Evolutionary conservation across 2,329 filamentous ascomycete genomes (phyloP).

Genomic region (Arthrinium phaeospermum): DNA sequence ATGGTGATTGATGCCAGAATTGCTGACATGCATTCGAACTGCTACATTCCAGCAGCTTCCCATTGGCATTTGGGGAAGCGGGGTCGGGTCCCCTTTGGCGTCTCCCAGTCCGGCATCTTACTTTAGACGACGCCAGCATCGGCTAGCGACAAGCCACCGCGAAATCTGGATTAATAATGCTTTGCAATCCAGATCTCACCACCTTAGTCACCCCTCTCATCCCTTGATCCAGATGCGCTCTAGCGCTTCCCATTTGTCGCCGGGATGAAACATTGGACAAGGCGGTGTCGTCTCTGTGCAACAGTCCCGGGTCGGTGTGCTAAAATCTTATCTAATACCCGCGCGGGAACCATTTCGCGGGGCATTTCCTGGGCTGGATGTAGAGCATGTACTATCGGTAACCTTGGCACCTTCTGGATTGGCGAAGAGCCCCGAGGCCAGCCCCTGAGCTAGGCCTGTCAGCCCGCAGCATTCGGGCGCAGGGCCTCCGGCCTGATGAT

Average conservation of each 20-base stretch:
- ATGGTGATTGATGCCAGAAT: not conserved
- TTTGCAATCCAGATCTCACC: not conserved
- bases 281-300: too few relatives aligned
- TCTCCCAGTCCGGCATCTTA: not conserved
- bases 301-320: too few relatives aligned
- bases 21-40: not conserved
- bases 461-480: not conserved
- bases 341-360: not conserved
- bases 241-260: not conserved
- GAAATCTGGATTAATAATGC: not conserved
- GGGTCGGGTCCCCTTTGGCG: not conserved
- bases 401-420: not conserved
- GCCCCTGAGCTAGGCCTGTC: not conserved
- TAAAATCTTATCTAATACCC: not conserved
- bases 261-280: not conserved
- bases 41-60: not conserved
- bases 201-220: not conserved
- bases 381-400: too few relatives aligned
- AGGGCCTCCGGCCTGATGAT: not conserved
- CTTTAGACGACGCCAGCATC: not conserved
- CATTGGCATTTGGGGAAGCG: not conserved
- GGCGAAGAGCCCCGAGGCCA: not conserved
- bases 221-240: not conserved
- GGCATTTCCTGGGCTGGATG: not conserved
- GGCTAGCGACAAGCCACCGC: not conserved